Evolutionary conservation across 1,139 yeast species (phyloP), one percentile per base, ranked within the genome.

Genomic region (Debaryomycetaceae sp.): DNA sequence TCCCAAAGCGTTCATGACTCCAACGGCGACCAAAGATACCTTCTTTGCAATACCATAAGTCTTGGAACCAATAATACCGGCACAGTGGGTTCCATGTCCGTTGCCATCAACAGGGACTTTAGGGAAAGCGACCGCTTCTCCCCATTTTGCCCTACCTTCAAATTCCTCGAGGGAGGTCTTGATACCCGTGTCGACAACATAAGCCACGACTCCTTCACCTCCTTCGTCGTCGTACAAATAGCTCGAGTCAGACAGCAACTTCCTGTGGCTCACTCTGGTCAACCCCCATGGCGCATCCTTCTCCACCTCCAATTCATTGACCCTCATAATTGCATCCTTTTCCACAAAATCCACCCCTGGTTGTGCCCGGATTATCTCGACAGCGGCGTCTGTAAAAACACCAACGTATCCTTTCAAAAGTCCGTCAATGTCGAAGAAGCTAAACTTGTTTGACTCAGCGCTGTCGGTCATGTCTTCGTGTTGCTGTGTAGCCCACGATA

Each of bases 61-160:
- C 49, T 57, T 58, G 33, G 73, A 65, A 24, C 73, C 76, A 50
- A 70, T 69, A 37, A 65, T 67, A 46, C 76, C 76, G 16, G 75
- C 75, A 53, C 71, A 67, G 49, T 70, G 76, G 34, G 73, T 69
- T 30, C 76, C 76, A 48, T 70, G 76, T 30, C 98, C 98, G 45
- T 68, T 62, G 19, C 63, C 70, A 48, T 70, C 76, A 24, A 59
- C 44, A 42, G 64, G 59, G 28, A 61, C 50, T 45, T 61, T 59
- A 31, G 72, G 73, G 48, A 57, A 52, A 5, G 73, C 68, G 36
- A 68, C 55, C 6, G 73, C 66, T 19, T 62, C 58, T 38, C 74
- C 74, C 75, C 75, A 69, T 11, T 45, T 38, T 19, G 75, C 75
- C 48, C 75, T 60, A 35, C 72, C 73, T 41, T 57, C 70, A 45